Percentiles rank a stretch among this genome's conserved stretches.
Evolutionary conservation across 2,329 filamentous ascomycete genomes (phyloP).

Genomic region (Chaetoscypha palmicola): DNA sequence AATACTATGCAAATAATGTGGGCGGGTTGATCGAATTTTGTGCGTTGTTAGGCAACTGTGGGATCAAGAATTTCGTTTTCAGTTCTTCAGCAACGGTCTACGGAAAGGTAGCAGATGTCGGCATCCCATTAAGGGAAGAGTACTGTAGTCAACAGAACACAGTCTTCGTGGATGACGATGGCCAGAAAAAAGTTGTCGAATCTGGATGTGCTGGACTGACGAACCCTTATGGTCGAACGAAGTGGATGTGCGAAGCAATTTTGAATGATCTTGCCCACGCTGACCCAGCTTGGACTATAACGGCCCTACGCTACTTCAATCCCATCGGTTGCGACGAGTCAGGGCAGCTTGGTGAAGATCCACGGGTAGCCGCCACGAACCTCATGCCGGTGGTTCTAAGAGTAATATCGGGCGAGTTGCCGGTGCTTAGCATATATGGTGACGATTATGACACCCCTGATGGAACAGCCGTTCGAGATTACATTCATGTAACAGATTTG

Average conservation of each 20-base stretch:
- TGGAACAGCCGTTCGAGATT: slow-evolving; percentile 60
- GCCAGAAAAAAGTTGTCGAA: slow-evolving; percentile 35
- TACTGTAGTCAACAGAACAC: slow-evolving; percentile 47
- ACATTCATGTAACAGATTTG: slow-evolving; percentile 60
- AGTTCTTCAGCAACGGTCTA: slow-evolving; percentile 63
- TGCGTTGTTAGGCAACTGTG: slow-evolving; percentile 47
- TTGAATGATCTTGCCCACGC: slow-evolving; percentile 53
- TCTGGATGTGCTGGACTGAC: slow-evolving; percentile 51
- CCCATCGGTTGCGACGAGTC: slow-evolving; percentile 60
- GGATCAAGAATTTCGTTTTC: slow-evolving; percentile 61
- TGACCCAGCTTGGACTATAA: slow-evolving; percentile 55
- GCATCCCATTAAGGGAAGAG: slow-evolving; percentile 47
- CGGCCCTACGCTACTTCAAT: slow-evolving; percentile 61
- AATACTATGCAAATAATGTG: slow-evolving; percentile 64
- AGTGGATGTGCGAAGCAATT: slow-evolving; percentile 62
- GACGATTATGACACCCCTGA: slow-evolving; percentile 59
- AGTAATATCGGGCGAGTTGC: slow-evolving; percentile 48
- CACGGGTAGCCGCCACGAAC: slow-evolving; percentile 54
- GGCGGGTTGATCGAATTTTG: slow-evolving; percentile 55
- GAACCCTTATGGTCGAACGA: slow-evolving; percentile 59
- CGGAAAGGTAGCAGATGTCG: slow-evolving; percentile 45
- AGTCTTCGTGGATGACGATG: slow-evolving; percentile 36
- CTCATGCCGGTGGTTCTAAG: slow-evolving; percentile 57
- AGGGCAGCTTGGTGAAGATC: slow-evolving; percentile 57
- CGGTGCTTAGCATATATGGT: slow-evolving; percentile 54